Evolutionary conservation across 2,329 filamentous ascomycete genomes (phyloP), one percentile per base, ranked within the genome.

Genomic region (Colletotrichum australisinense): DNA sequence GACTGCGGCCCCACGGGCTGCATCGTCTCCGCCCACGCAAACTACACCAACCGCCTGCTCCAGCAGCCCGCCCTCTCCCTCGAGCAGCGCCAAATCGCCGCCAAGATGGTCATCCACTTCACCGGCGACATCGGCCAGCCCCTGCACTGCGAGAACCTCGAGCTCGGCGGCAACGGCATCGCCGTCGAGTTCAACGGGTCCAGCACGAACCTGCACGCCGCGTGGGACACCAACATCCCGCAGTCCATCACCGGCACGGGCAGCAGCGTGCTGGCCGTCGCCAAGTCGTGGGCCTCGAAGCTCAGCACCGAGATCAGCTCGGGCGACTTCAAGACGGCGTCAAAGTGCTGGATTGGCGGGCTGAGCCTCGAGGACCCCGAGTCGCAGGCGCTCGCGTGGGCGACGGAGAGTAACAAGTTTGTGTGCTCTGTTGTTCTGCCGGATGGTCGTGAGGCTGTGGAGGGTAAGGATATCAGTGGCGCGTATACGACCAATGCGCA

Each of bases 151-250:
- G 74, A 73, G 35, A 70, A 73, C 67, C 53, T 75, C 49, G 74
- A 75, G 38, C 38, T 30, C 53, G 75, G 75, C 67, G 75, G 75
- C 42, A 76, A 75, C 68, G 74, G 58, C 60, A 89, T 92, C 75
- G 75, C 81, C 1, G 90, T 92, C 6, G 81, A 80, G 1, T 92
- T 89, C 78, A 81, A 86, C 65, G 84, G 85, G 16, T 82, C 85
- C 28, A 76, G 78, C 49, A 88, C 88, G 32, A 92, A 93, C 78
- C 84, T 93, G 6, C 91, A 92, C 79, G 79, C 87, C 5, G 84
- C 89, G 63, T 92, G 90, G 91, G 91, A 92, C 78, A 89, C 86
- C 6, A 82, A 85, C 63, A 91, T 92, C 74, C 87, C 88, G 12
- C 85, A 90, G 77, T 81, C 63, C 68, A 81, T 64, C 79, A 83